Percentiles rank a stretch among this genome's conserved stretches.
Evolutionary conservation across 1,284 basidiomycete species (phyloP).

Genomic region (Polyporus tsugae): DNA sequence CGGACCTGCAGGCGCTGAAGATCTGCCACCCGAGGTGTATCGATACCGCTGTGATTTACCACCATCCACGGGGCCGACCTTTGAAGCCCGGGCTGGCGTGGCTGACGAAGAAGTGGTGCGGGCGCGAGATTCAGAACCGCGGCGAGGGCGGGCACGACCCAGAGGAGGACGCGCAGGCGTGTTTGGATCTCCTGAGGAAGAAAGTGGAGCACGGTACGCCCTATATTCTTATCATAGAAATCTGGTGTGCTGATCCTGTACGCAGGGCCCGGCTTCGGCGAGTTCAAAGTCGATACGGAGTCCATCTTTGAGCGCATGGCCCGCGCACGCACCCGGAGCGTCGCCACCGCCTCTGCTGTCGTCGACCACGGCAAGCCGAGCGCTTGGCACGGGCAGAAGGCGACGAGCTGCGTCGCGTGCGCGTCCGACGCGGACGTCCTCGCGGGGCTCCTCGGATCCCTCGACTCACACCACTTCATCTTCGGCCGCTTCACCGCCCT

Average conservation of each 20-base stretch:
- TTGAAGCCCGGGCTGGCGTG: slow-evolving; percentile 93
- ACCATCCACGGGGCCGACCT: slow-evolving; percentile 89
- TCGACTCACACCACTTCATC: slow-evolving; percentile 78
- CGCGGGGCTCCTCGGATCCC: slow-evolving; percentile 64
- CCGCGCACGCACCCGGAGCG: slow-evolving; percentile 51
- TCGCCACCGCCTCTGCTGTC: slow-evolving; percentile 66
- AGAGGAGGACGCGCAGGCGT: slow-evolving; percentile 90
- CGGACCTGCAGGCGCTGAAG: slow-evolving; percentile 86
- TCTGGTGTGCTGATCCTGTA: background rate
- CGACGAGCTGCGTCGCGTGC: slow-evolving; percentile 78
- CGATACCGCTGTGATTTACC: slow-evolving; percentile 88
- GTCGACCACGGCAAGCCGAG: slow-evolving; percentile 87
- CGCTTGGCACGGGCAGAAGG: slow-evolving; percentile 85
- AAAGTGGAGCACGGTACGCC: slow-evolving; percentile 78
- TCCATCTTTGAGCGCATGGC: slow-evolving; percentile 86
- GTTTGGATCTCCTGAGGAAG: slow-evolving; percentile 81
- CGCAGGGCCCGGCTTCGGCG: slow-evolving; percentile 80
- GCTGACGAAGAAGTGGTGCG: slow-evolving; percentile 91
- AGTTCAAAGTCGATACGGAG: slow-evolving; percentile 85
- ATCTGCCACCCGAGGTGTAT: slow-evolving; percentile 86
- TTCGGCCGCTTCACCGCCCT: slow-evolving; percentile 86
- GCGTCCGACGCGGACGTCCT: slow-evolving; percentile 80
- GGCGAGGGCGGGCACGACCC: slow-evolving; percentile 89
- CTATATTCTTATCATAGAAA: too few species aligned
- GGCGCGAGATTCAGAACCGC: slow-evolving; percentile 82